These are phyloP conservation scores for Marchantia paleacea DNA, from an alignment of 225 moss, liverwort and hornwort species.

Conservation along the genomic window DNA sequence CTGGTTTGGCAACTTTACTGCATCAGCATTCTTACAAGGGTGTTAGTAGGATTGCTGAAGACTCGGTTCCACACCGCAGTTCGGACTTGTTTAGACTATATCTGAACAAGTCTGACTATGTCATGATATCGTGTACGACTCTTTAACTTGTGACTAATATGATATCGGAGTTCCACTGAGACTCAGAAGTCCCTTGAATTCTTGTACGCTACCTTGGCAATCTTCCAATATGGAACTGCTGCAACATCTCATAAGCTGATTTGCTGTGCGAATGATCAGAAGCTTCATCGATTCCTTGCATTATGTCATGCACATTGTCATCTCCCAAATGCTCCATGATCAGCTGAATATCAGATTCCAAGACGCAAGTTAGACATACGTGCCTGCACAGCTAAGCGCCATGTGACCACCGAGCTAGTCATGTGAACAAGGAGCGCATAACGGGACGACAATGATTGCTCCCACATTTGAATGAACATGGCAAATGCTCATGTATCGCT, in stretches of 20 bases:
- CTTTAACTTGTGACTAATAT: too few species aligned
- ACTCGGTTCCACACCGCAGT: not conserved
- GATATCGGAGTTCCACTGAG: not conserved
- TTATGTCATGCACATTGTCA: conserved; percentile 30
- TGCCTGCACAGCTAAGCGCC: too few species aligned
- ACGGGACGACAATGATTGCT: too few species aligned
- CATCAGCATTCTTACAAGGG: not conserved
- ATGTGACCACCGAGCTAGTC: too few species aligned
- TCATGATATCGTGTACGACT: too few species aligned
- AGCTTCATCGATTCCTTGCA: conserved; percentile 33
- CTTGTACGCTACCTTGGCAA: conserved; percentile 25
- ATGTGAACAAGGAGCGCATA: too few species aligned
- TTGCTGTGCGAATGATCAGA: conserved; percentile 36
- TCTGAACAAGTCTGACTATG: too few species aligned
- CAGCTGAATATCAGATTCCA: conserved; percentile 12
- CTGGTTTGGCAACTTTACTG: conserved; percentile 27
- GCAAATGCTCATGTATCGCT: too few species aligned
- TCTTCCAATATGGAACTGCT: conserved; percentile 37
- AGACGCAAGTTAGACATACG: too few species aligned
- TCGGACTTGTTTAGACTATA: too few species aligned
- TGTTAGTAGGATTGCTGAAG: not conserved
- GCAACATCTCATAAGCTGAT: conserved; percentile 33
- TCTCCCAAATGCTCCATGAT: conserved; percentile 34
- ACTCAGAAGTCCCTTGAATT: not conserved
- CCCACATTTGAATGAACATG: too few species aligned